Conservation (phyloP, 345 rosid species). For the Eucalyptus melliodora region DNA sequence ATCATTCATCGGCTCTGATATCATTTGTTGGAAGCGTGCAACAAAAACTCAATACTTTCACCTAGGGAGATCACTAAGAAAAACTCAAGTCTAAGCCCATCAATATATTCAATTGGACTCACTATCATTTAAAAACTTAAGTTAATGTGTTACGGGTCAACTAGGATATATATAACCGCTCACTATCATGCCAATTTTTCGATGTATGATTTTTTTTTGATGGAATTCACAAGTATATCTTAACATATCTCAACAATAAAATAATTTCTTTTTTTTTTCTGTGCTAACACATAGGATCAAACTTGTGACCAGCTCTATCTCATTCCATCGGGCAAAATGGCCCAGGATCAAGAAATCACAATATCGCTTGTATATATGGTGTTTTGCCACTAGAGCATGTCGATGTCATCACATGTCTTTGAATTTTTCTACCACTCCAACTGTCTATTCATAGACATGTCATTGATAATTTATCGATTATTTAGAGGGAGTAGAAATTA, state of each 20-base stretch:
- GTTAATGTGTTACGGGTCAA: background rate
- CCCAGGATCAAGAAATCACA: background rate
- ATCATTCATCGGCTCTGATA: background rate
- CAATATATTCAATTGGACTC: background rate
- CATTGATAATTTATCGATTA: background rate
- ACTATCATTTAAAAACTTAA: background rate
- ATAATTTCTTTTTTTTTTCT: background rate
- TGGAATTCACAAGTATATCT: background rate
- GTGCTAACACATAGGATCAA: background rate
- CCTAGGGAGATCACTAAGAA: background rate
- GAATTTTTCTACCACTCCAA: background rate
- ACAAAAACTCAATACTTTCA: background rate
- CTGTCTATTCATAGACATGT: background rate
- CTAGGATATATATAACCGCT: background rate
- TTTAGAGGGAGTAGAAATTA: background rate
- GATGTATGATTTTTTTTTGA: background rate
- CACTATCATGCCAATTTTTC: background rate
- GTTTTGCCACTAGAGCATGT: background rate
- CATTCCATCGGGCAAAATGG: background rate
- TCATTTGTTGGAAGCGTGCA: background rate
- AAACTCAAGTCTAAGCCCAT: background rate
- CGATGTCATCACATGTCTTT: background rate
- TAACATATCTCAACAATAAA: background rate
- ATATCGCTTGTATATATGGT: background rate
- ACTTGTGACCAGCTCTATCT: background rate